Evolutionary conservation across 2,329 filamentous ascomycete species (phyloP).

Genomic region (Ceratocystis smalleyi): DNA sequence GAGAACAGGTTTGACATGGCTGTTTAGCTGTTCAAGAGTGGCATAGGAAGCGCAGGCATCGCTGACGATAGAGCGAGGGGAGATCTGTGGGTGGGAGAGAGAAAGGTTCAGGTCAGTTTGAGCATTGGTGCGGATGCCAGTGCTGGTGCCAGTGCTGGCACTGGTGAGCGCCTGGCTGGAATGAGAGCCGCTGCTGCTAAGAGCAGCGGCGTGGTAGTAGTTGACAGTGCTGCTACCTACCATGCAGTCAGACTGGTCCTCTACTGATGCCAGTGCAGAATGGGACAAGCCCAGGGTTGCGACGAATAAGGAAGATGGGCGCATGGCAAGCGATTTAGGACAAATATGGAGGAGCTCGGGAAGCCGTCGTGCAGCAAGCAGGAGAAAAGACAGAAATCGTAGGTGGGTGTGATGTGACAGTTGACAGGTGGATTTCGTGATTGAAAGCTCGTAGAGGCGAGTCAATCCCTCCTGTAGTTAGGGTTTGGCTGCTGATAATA

Average conservation of each 20-base stretch:
- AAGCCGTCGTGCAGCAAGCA: no score
- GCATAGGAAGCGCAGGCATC: slow-evolving; percentile 92
- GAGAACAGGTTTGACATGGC: slow-evolving; percentile 57
- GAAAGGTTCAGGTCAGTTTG: neutral
- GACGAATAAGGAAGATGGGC: neutral
- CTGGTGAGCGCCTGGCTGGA: neutral
- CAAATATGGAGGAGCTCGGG: no score
- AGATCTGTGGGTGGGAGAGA: slow-evolving; percentile 46
- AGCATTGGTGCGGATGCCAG: slow-evolving; percentile 14
- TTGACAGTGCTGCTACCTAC: slow-evolving; percentile 16
- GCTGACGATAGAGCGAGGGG: slow-evolving; percentile 73
- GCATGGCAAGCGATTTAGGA: neutral
- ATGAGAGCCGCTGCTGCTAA: neutral
- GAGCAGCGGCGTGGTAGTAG: slow-evolving; percentile 8
- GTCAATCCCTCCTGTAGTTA: neutral
- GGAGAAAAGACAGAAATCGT: no score
- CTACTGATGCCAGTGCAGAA: neutral
- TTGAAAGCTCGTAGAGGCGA: neutral
- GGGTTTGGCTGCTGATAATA: neutral
- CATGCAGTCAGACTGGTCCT: neutral
- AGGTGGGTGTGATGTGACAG: neutral
- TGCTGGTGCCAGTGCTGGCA: slow-evolving; percentile 10
- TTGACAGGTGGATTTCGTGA: neutral
- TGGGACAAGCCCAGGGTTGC: slow-evolving; percentile 1
- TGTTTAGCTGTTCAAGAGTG: slow-evolving; percentile 73